Base-by-base conservation (phyloP, 116 monocot genomes). In the Iris pallida region DNA sequence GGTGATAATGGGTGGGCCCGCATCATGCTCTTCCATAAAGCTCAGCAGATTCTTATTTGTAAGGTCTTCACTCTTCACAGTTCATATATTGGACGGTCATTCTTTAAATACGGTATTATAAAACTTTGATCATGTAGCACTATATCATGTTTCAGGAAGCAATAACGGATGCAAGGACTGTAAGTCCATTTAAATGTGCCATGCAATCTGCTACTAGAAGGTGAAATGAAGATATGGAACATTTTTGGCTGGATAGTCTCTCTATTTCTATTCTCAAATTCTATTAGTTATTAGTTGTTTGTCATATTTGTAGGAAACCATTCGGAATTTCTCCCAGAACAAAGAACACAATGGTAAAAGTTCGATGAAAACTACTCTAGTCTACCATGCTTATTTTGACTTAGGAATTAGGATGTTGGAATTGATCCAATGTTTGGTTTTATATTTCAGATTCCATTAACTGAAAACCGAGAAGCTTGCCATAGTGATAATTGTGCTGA, bases 391-490 rank as follows among this genome's bases (percentile, higher is more conserved):
- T 52, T 49, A 43, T 60, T 64, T 4, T 20, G 17, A 54, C 11
- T 15, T 46, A 45, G n/a, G 30, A 30, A 0, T 30, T 57, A 42
- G 45, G 18, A 51, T 44, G 62, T 66, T 68, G 42, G 18, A 65
- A 18, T 14, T 30, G 7, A 20, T 49, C 4, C 16, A 61, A 20
- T 6, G 17, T 47, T 48, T 67, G 42, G 1, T n/a, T 53, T 44
- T 71, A 17, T 75, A 30, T 60, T 9, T 42, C 60, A 83, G 92
- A 65, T 71, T 66, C 65, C 47, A 4, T 18, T 15, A 55, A 70
- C 49, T 68, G 73, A 73, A 80, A 73, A 44, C 45, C 17, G 55
- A 20, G 70, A 75, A 78, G 66, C 44, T 57, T 49, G 7, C 71
- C 45, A 61, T 8, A 40, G 40, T 63, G 63, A 61, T 57, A 17